Base-by-base conservation (phyloP, 441 rosid genomes). In the Erodium trifolium region DNA sequence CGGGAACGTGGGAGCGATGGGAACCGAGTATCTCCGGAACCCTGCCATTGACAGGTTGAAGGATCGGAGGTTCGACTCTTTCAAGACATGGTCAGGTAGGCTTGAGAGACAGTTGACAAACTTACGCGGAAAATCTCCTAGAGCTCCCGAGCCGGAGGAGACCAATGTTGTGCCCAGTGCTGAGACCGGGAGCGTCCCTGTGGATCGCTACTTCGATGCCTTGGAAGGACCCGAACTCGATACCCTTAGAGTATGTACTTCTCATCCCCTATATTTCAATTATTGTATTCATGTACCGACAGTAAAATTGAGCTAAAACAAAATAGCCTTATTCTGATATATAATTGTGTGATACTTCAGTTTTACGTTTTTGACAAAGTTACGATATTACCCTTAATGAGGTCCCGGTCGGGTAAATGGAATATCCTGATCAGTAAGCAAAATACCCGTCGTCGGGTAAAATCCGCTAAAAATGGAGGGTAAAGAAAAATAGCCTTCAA, bases 151-250 rank as follows among this genome's bases (percentile, higher is more conserved):
- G 0, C 37, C 37, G 0, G 79, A 78, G 57, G 77, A 41, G 47
- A 9, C 72, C 10, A 12, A 19, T 27, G 65, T 37, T 60, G 72
- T 43, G 12, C 63, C 59, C 41, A 80, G 63, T 47, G 23, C 71
- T 51, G 87, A 83, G 67, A 83, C 64, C 27, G 89, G 82, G 31
- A 78, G 81, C 63, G 76, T 88, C 16, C 87, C 92, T 0, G 86
- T 88, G 13, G 94, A 86, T 70, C 74, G 97, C 70, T 90, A 78
- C 81, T 90, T 84, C 16, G 93, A 86, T 70, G 97, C 97, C 55
- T 73, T 93, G 68, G 86, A 86, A 82, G 98, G 97, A 63, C 97
- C 98, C 0, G 91, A 88, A 60, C 77, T 93, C 66, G 98, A 93
- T 65, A 83, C 86, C 14, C 93, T 93, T 8, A 86, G 83, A 84